Base-by-base conservation (phyloP, 768 basidiomycete genomes). In the Calocybe cyanea region DNA sequence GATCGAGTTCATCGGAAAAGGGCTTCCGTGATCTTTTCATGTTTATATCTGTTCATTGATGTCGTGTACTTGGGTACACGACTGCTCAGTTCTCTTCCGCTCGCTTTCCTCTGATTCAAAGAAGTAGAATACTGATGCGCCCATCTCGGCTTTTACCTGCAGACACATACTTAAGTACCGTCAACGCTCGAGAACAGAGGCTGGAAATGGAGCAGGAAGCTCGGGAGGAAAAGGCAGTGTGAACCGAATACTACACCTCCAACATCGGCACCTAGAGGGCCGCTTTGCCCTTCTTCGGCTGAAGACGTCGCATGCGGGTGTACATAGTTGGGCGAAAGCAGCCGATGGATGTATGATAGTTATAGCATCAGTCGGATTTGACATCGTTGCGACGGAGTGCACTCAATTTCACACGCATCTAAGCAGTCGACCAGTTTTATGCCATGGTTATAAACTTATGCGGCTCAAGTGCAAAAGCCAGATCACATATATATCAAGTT, bases 141-240 rank as follows among this genome's bases (percentile, higher is more conserved):
- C 36, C 38, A 25, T 35, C 28, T 11, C 10, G 13, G 35, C 39
- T 36, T 17, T 21, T 18, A 34, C 7, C 4, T n/a, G 14, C 42
- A 82, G 80, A 83, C 57, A 78, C 81, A 2, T 83, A 83, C 54
- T 65, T 83, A n/a, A 83, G 81, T 43, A 72, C 72, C 7, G 70
- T 72, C 31, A 83, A 83, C 41, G 72, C 78, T 14, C 52, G 53
- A n/a, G 50, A 60, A 35, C 50, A 51, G 25, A 31, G 10, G 38
- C 17, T 38, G 13, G 46, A 43, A 18, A 34, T 2, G 6, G 41
- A 4, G 1, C n/a, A 20, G 14, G 11, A 33, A 4, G 13, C n/a
- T n/a, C 33, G 20, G 35, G 32, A 33, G 19, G 41, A 15, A 28
- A 35, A 43, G 32, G 33, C 2, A 19, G 34, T 11, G n/a, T 41